Evolutionary conservation across 169 alveolate species (phyloP).

Genomic region (Plasmodium yoelii): DNA sequence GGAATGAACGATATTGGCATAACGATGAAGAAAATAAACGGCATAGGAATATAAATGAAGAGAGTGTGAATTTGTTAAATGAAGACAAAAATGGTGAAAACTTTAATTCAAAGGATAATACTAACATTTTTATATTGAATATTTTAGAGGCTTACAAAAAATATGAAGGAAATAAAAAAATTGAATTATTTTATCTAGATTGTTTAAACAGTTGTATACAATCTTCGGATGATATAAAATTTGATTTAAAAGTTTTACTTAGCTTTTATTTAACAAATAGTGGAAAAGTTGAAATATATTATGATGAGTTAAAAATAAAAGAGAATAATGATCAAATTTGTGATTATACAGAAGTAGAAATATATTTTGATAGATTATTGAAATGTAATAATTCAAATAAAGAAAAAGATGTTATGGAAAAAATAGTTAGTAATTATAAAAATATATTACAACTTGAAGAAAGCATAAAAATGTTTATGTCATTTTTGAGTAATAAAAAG

Average conservation of each 20-base stretch:
- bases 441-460: constrained; percentile 19
- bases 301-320: constrained; percentile 21
- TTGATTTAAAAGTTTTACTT: constrained; percentile 16
- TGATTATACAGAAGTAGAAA: constrained; percentile 27
- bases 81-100: background rate
- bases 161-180: constrained; percentile 35
- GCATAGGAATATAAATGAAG: background rate
- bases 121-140: constrained; percentile 10
- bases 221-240: constrained; percentile 6
- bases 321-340: constrained; percentile 11
- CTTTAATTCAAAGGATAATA: background rate
- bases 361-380: constrained; percentile 30
- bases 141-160: constrained; percentile 8
- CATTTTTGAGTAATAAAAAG: background rate
- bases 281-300: constrained; percentile 32
- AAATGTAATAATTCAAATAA: constrained; percentile 43
- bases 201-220: constrained; percentile 44
- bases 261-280: constrained; percentile 33
- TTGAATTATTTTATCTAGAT: constrained; percentile 38
- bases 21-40: background rate
- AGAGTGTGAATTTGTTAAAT: background rate
- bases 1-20: background rate
- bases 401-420: constrained; percentile 38
- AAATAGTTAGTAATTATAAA: constrained; percentile 38
- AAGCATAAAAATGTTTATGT: constrained; percentile 8